A percentile compares a stretch with the other conserved stretches of the same genome.
Evolutionary conservation across 257 asterid genomes (phyloP).

Genomic region (Gynochthodes officinalis): DNA sequence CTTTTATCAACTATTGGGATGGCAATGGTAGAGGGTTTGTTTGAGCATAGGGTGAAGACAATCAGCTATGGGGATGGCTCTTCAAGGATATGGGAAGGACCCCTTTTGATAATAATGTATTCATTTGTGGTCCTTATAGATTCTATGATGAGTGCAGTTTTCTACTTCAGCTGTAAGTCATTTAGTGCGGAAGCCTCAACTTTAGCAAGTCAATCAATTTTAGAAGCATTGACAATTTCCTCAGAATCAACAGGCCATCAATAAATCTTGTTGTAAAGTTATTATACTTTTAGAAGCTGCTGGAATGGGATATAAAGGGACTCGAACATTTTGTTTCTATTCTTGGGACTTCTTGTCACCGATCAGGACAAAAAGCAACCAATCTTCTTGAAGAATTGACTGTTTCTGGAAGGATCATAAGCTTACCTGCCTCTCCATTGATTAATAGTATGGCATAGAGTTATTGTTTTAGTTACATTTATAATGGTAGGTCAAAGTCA

Average conservation of each 20-base stretch:
- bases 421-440: slow-evolving; percentile 10
- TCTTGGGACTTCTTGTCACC: not conserved
- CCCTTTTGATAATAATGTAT: slow-evolving; percentile 78
- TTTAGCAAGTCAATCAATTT: slow-evolving; percentile 49
- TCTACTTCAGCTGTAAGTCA: slow-evolving; percentile 94
- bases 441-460: not conserved
- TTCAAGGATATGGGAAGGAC: slow-evolving; percentile 95
- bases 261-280: slow-evolving; percentile 24
- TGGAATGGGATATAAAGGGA: not conserved
- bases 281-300: slow-evolving; percentile 12
- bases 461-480: slow-evolving; percentile 4
- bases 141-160: slow-evolving; percentile 85
- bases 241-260: slow-evolving; percentile 37
- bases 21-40: slow-evolving; percentile 87
- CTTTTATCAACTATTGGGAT: slow-evolving; percentile 84
- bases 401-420: not conserved
- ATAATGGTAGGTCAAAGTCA: slow-evolving; percentile 1
- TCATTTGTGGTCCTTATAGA: slow-evolving; percentile 77
- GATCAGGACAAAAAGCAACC: not conserved
- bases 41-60: slow-evolving; percentile 89
- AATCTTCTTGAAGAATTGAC: not conserved
- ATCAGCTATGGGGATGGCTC: slow-evolving; percentile 91
- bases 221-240: slow-evolving; percentile 51
- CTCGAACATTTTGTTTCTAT: not conserved
- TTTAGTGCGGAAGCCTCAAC: slow-evolving; percentile 61